Base-by-base conservation (phyloP, 495 filamentous ascomycete genomes). In the Margaritispora aquatica region DNA sequence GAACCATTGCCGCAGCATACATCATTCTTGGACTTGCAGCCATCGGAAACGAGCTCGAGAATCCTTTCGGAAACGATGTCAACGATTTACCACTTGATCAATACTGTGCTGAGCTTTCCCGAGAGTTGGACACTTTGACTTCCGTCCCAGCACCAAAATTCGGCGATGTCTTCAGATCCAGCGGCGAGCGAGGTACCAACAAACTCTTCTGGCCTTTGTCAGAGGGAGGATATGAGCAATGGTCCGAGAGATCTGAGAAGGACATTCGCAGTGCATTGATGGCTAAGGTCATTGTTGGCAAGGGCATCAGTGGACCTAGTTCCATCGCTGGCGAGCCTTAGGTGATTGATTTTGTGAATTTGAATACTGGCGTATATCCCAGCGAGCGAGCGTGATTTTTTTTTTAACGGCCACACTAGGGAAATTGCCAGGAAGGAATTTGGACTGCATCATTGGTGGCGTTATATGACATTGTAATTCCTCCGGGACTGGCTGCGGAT, bases 1-100 rank as follows among this genome's bases (percentile, higher is more conserved):
- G 84, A 19, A 89, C 90, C 15, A 77, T 95, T 22, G 82, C 80
- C 60, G 82, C 82, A 44, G 88, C 89, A 5, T 95, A 96, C 69
- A 94, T 95, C 61, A 93, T 96, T 68, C 80, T 96, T 59, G 90
- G 88, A n/a, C 84, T 96, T 58, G 85, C 89, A 41, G 84, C 89
- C 66, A 91, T 92, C 63, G 89, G 91, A 22, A 83, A 84, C 63
- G 89, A 95, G 72, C 87, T 96, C 63, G 90, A 96, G 69, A 90
- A 95, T 69, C 91, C 90, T 8, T 95, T 96, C 71, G 90, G 91
- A 24, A 74, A 84, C 53, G 91, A 95, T 68, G 89, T 91, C 60
- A 95, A 95, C 67, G 91, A 96, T 68, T 76, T 96, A 15, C 88
- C 88, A 9, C 79, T 95, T 0, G 88, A 92, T 69, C 73, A 74